A percentile compares a stretch with the other conserved stretches of the same genome.
These are phyloP conservation scores for Fusarium tuaranense DNA, from an alignment of 2,329 filamentous ascomycete species.

Conservation along the genomic window DNA sequence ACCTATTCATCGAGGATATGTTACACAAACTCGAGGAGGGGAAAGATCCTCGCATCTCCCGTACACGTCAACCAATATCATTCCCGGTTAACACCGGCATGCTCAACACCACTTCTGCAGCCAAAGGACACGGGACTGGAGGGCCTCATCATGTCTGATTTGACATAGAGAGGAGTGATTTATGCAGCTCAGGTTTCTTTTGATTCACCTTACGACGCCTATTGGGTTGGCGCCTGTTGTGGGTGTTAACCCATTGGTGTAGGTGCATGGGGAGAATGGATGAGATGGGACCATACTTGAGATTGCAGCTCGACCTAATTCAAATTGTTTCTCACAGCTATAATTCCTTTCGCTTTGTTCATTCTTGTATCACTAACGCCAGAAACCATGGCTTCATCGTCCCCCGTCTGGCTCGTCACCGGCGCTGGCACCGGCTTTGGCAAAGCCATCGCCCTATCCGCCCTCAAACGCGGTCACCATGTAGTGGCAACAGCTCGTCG, in stretches of 20 bases:
- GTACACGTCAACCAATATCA: not conserved
- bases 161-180: not conserved
- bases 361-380: too few species aligned
- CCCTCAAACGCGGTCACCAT: conserved; percentile 56
- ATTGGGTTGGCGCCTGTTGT: not conserved
- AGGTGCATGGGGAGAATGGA: not conserved
- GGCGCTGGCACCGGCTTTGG: conserved; percentile 60
- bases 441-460: conserved; percentile 55
- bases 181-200: not conserved
- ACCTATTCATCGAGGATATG: not conserved
- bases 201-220: not conserved
- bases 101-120: not conserved
- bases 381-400: conserved; percentile 29
- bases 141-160: not conserved
- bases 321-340: not conserved
- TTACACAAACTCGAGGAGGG: not conserved
- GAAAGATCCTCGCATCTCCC: not conserved
- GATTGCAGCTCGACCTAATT: not conserved
- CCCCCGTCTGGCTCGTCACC: conserved; percentile 59
- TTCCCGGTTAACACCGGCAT: not conserved
- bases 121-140: not conserved
- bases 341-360: not conserved
- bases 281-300: not conserved
- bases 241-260: not conserved
- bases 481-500: conserved; percentile 59